These are phyloP conservation scores for Jaltomata sinuosa DNA, from an alignment of 257 asterid genomes.

Conservation along the genomic window DNA sequence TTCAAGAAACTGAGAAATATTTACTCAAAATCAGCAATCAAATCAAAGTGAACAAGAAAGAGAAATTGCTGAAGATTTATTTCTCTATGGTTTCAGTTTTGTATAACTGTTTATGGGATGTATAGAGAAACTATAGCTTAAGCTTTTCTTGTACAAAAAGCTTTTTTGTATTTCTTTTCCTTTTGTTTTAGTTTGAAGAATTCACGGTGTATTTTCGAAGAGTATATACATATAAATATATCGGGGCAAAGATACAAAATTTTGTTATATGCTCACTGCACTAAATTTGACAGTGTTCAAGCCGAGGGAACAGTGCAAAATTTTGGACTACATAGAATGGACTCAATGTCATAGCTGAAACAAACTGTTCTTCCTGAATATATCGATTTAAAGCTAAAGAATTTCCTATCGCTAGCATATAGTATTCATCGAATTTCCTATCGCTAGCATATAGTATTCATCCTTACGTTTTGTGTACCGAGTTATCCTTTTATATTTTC, in stretches of 20 bases:
- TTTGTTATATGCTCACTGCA: background rate
- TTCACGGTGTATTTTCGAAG: background rate
- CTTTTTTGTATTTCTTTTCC: background rate
- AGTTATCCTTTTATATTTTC: background rate
- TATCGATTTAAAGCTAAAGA: too few species aligned
- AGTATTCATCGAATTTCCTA: too few species aligned
- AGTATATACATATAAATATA: background rate
- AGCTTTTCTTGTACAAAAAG: background rate
- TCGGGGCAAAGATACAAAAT: background rate
- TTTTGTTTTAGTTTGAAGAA: background rate
- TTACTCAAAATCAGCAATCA: too few species aligned
- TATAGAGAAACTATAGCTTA: background rate
- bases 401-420: too few species aligned
- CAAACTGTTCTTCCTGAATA: too few species aligned
- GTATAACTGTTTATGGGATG: background rate
- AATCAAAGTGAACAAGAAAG: background rate
- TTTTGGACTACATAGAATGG: too few species aligned
- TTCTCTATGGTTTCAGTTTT: background rate
- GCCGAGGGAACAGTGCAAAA: too few species aligned
- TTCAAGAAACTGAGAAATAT: background rate
- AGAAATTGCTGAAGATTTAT: background rate
- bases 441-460: too few species aligned
- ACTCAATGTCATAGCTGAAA: too few species aligned
- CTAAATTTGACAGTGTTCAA: too few species aligned
- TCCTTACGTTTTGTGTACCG: too few species aligned